These are phyloP conservation scores for Citrus hindsii DNA, from an alignment of 345 rosid species.

Conservation along the genomic window DNA sequence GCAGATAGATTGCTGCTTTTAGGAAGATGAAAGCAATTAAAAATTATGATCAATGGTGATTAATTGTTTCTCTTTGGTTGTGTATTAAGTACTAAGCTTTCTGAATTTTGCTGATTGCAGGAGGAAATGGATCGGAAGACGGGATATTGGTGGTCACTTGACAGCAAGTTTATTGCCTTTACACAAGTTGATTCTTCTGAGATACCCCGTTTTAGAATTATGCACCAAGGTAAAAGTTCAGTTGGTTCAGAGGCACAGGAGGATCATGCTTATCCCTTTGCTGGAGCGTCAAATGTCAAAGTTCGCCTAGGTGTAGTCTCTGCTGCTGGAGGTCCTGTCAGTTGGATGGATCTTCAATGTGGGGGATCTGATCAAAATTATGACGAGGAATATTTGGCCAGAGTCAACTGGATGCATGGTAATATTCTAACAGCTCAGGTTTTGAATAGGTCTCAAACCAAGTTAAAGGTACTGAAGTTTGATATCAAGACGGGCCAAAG, in stretches of 20 bases:
- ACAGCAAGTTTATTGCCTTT: conserved; percentile 80
- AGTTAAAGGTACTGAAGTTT: conserved; percentile 59
- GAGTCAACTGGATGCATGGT: conserved; percentile 87
- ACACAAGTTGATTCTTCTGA: conserved; percentile 75
- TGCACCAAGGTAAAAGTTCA: conserved; percentile 90
- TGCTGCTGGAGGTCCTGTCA: conserved; percentile 58
- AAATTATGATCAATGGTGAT: not conserved
- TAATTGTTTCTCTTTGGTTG: not conserved
- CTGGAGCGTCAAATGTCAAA: conserved; percentile 87
- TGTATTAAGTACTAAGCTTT: not conserved
- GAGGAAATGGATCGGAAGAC: conserved; percentile 97
- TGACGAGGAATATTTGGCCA: conserved; percentile 79
- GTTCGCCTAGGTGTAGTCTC: conserved; percentile 91
- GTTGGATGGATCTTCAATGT: conserved; percentile 84
- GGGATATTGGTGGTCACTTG: conserved; percentile 99
- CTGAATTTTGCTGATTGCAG: conserved; percentile 30
- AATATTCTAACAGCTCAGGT: conserved; percentile 70
- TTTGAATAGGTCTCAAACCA: conserved; percentile 69
- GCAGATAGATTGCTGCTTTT: not conserved
- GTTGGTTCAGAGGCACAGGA: conserved; percentile 83
- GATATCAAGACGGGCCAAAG: conserved; percentile 71
- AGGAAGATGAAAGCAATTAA: not conserved
- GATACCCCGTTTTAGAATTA: conserved; percentile 79
- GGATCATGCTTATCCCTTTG: conserved; percentile 94
- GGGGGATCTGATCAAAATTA: conserved; percentile 51